Evolutionary conservation across 805 yeast genomes (phyloP).

Genomic region (Cyberlindnera amylophila): DNA sequence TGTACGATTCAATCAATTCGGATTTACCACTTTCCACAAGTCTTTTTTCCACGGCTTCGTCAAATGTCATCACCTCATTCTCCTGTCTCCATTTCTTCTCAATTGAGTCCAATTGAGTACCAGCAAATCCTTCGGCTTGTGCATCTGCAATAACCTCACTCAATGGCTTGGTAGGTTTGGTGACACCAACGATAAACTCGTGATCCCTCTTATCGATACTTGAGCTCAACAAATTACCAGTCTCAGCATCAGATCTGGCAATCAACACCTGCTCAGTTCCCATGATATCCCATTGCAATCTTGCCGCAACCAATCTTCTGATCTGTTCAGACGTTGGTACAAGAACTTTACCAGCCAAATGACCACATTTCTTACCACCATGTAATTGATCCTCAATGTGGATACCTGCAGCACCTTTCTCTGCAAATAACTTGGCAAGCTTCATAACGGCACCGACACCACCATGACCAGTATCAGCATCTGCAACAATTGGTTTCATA

Average conservation of each 20-base stretch:
- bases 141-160: conserved; percentile 43
- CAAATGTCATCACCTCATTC: conserved; percentile 41
- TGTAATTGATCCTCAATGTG: conserved; percentile 63
- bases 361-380: conserved; percentile 67
- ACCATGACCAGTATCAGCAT: conserved; percentile 67
- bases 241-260: conserved; percentile 60
- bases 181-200: conserved; percentile 48
- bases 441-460: conserved; percentile 62
- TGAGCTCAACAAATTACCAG: conserved; percentile 47
- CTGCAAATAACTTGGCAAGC: conserved; percentile 61
- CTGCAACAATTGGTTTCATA: conserved; percentile 60
- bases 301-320: conserved; percentile 49
- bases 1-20: conserved; percentile 24
- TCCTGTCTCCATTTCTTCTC: conserved; percentile 46
- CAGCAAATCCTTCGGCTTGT: conserved; percentile 35
- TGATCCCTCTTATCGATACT: conserved; percentile 56
- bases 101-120: conserved; percentile 32
- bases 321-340: conserved; percentile 58
- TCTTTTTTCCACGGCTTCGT: conserved; percentile 42
- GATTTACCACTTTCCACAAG: conserved; percentile 26
- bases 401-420: conserved; percentile 62
- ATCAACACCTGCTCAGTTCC: conserved; percentile 53
- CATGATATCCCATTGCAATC: conserved; percentile 66
- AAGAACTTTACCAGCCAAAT: conserved; percentile 55
- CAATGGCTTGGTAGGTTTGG: conserved; percentile 37